Conservation (phyloP, 441 rosid species). For the Metrosideros polymorpha region DNA sequence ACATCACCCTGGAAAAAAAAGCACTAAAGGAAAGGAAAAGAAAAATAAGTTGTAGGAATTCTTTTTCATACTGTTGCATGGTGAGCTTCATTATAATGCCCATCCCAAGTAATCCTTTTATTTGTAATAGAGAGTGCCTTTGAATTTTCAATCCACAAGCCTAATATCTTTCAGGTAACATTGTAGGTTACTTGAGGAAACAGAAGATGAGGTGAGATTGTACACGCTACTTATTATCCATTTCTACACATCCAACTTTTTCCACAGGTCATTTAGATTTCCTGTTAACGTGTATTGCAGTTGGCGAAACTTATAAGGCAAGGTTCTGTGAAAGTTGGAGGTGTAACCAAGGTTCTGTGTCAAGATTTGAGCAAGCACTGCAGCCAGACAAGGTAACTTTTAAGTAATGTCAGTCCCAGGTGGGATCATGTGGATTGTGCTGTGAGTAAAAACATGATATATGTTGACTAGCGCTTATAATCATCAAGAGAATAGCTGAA, state of each 20-base stretch:
- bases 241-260: neutral
- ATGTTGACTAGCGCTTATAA: neutral
- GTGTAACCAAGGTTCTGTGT: conserved; percentile 63
- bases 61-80: neutral
- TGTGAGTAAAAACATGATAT: neutral
- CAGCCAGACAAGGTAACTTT: conserved; percentile 42
- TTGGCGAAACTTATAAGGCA: conserved; percentile 59
- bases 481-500: neutral
- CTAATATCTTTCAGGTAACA: conserved; percentile 12
- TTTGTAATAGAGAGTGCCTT: neutral
- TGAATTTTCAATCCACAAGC: neutral
- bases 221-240: neutral
- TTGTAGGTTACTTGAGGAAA: conserved; percentile 73
- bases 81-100: neutral
- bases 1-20: neutral
- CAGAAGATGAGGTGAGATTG: conserved; percentile 75
- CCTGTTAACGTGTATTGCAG: conserved; percentile 21
- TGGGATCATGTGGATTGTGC: neutral
- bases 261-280: neutral
- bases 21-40: neutral
- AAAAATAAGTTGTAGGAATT: neutral
- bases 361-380: conserved; percentile 77
- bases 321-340: conserved; percentile 62
- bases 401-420: neutral
- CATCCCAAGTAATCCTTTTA: neutral